phyloP scores from a whole-genome alignment of 441 rosid genomes.

The Corymbia calophylla region DNA sequence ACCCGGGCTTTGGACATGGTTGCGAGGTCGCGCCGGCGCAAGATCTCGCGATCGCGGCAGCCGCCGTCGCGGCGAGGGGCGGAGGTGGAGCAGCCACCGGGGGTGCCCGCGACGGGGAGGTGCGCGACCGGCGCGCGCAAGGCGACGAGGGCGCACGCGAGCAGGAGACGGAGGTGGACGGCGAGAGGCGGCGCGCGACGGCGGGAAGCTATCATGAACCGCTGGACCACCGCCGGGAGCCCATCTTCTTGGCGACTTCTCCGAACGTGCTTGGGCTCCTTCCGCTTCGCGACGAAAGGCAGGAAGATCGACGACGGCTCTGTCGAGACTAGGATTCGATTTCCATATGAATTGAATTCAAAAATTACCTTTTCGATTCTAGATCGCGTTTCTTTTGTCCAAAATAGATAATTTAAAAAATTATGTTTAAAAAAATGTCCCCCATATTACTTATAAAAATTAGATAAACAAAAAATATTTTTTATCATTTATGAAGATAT shows the following conservation, averaged over 20 bases:
- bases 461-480: no score
- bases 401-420: no score
- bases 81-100: background rate
- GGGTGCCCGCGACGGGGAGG: conserved; percentile 29
- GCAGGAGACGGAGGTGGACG: conserved; percentile 27
- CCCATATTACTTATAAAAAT: no score
- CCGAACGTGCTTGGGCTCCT: background rate
- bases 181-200: background rate
- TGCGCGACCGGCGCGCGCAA: conserved; percentile 34
- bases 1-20: conserved; percentile 65
- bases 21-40: background rate
- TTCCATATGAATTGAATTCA: no score
- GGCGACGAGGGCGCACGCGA: conserved; percentile 39
- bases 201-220: conserved; percentile 19
- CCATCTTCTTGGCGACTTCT: background rate
- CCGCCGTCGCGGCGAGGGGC: background rate
- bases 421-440: no score
- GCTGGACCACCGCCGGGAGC: background rate
- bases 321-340: background rate
- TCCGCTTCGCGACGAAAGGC: background rate
- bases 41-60: conserved; percentile 26
- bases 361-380: no score
- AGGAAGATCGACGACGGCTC: background rate
- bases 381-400: no score
- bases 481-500: no score